Percentiles rank a stretch among this genome's conserved stretches.
Evolutionary conservation across 768 basidiomycete genomes (phyloP).

Genomic region (Rhodocollybia butyracea): DNA sequence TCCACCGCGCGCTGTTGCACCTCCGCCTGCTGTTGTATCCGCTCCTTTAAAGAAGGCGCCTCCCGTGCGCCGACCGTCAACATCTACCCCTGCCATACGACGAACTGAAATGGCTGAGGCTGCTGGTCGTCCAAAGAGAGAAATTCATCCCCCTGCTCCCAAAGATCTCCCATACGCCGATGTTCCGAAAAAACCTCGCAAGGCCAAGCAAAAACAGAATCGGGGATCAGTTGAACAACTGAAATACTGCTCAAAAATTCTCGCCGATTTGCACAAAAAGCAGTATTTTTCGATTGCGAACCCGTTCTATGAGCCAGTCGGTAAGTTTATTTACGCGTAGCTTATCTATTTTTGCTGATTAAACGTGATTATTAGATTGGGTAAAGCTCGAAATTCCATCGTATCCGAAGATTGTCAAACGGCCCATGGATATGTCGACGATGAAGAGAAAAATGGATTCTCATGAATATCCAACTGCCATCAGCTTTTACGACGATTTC

Average conservation of each 20-base stretch:
- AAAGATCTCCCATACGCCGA: conserved; percentile 88
- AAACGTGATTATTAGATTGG: conserved; percentile 51
- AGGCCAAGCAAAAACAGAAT: conserved; percentile 62
- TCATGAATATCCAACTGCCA: conserved; percentile 71
- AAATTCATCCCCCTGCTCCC: conserved; percentile 93
- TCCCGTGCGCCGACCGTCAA: conserved; percentile 67
- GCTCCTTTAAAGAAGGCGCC: conserved; percentile 42
- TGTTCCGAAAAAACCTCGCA: conserved; percentile 64
- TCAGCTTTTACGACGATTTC: conserved; percentile 87
- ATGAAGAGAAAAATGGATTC: conserved; percentile 84
- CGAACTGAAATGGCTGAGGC: conserved; percentile 63
- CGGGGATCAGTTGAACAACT: conserved; percentile 74
- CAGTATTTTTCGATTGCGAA: conserved; percentile 68
- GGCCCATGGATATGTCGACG: conserved; percentile 92
- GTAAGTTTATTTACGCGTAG: conserved; percentile 42
- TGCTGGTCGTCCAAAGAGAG: conserved; percentile 87
- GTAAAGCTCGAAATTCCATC: conserved; percentile 74
- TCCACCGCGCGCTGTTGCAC: conserved; percentile 35
- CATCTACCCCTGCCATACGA: conserved; percentile 79
- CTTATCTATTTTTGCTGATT: neutral
- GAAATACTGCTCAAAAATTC: conserved; percentile 72
- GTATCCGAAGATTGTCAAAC: conserved; percentile 87
- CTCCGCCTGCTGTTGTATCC: conserved; percentile 26
- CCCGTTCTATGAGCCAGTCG: conserved; percentile 94
- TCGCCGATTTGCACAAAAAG: conserved; percentile 76